Conservation (phyloP, 371 early-diverging fungal species). For the Mucor ambiguus region DNA sequence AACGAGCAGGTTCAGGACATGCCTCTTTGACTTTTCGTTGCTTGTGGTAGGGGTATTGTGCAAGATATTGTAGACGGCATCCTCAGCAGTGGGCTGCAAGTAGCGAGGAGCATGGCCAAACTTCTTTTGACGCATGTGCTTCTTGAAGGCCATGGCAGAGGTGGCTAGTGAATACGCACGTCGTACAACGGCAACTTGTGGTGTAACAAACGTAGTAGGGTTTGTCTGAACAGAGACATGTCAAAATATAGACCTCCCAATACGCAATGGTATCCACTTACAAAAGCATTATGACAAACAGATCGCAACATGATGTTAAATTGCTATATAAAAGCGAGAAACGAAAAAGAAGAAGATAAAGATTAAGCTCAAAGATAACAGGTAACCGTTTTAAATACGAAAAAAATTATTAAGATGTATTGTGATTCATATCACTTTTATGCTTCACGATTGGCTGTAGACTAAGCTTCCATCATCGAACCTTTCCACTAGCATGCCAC, state of each 20-base stretch:
- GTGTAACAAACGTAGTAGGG: neutral
- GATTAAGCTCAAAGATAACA: neutral
- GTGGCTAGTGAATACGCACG: constrained; percentile 35
- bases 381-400: neutral
- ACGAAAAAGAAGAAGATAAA: neutral
- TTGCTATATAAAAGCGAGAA: neutral
- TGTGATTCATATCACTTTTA: neutral
- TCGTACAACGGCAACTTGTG: neutral
- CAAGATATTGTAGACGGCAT: constrained; percentile 89
- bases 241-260: neutral
- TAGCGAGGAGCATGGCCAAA: constrained; percentile 48
- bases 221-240: neutral
- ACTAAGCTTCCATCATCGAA: neutral
- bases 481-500: neutral
- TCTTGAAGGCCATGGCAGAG: constrained; percentile 61
- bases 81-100: constrained; percentile 66
- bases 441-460: neutral
- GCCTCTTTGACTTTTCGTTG: constrained; percentile 62
- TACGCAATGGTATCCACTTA: neutral
- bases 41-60: constrained; percentile 84
- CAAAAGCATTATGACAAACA: neutral
- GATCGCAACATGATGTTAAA: neutral
- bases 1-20: constrained; percentile 92
- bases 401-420: neutral
- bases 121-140: constrained; percentile 58